Conservation (phyloP, 495 filamentous ascomycete genomes). For the Aspergillus steynii region DNA sequence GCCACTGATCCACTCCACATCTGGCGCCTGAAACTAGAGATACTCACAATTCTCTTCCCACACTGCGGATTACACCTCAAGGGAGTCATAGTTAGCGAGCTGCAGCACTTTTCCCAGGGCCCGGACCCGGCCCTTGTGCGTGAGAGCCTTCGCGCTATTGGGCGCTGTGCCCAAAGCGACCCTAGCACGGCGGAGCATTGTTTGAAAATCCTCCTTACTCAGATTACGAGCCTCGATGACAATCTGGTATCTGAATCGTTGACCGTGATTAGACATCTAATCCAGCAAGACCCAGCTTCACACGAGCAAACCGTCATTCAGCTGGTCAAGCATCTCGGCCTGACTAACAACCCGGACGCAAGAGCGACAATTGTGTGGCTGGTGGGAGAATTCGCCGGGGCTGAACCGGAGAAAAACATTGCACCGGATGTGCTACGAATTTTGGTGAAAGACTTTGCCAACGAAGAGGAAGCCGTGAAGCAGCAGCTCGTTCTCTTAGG, state of each 20-base stretch:
- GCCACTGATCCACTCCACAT: constrained; percentile 78
- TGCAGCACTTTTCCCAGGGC: constrained; percentile 86
- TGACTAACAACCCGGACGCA: constrained; percentile 78
- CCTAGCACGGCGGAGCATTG: constrained; percentile 69
- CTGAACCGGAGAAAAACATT: constrained; percentile 78
- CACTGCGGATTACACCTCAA: constrained; percentile 73
- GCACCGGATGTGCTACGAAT: constrained; percentile 93
- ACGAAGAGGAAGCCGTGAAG: constrained; percentile 83
- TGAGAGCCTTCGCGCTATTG: constrained; percentile 89
- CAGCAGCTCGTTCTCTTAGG: constrained; percentile 88
- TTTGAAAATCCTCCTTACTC: constrained; percentile 74
- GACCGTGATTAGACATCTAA: constrained; percentile 91
- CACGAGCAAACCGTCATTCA: constrained; percentile 82
- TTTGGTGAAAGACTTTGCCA: constrained; percentile 76
- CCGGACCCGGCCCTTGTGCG: constrained; percentile 75
- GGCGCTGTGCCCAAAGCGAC: constrained; percentile 83
- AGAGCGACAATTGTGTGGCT: constrained; percentile 96
- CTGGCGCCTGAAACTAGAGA: constrained; percentile 87
- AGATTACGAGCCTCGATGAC: constrained; percentile 81
- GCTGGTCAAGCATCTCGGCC: constrained; percentile 88
- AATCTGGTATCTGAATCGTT: constrained; percentile 86
- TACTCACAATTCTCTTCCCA: constrained; percentile 86
- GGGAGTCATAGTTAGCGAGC: constrained; percentile 82
- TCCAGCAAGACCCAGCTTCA: constrained; percentile 80
- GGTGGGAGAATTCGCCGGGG: constrained; percentile 86